A percentile compares a stretch with the other conserved stretches of the same genome.
Conservation (phyloP, 768 basidiomycete species). For the Trametes sanguinea region DNA sequence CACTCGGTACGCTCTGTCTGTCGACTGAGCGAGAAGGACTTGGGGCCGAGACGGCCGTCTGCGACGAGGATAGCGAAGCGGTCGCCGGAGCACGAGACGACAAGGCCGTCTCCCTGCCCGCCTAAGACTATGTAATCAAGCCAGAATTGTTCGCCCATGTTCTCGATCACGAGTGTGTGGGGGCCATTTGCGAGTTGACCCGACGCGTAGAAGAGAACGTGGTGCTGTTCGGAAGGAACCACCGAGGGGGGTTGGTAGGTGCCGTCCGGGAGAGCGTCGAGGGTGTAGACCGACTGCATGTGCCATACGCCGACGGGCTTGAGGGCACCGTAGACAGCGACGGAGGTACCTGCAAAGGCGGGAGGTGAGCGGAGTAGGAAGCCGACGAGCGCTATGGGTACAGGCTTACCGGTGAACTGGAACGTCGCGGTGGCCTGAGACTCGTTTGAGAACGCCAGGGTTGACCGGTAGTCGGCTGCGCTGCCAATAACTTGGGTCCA, state of each 20-base stretch:
- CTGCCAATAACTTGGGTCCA: neutral
- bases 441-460: neutral
- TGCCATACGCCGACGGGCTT: conserved; percentile 4
- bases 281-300: no score
- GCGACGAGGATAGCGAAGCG: neutral
- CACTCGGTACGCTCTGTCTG: no score
- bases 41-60: neutral
- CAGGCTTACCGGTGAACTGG: neutral
- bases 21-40: no score
- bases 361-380: neutral
- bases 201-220: neutral
- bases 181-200: neutral
- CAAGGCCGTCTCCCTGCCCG: neutral
- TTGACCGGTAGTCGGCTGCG: neutral
- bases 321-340: conserved; percentile 5
- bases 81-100: neutral
- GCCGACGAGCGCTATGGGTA: neutral
- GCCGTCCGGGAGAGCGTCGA: neutral
- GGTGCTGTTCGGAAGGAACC: neutral
- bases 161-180: conserved; percentile 1
- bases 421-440: neutral
- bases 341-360: neutral
- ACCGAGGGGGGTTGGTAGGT: neutral
- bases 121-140: conserved; percentile 2
- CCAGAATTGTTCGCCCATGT: conserved; percentile 10